Conservation (phyloP, 2,329 filamentous ascomycete genomes). For the Ophiostoma australiae region DNA sequence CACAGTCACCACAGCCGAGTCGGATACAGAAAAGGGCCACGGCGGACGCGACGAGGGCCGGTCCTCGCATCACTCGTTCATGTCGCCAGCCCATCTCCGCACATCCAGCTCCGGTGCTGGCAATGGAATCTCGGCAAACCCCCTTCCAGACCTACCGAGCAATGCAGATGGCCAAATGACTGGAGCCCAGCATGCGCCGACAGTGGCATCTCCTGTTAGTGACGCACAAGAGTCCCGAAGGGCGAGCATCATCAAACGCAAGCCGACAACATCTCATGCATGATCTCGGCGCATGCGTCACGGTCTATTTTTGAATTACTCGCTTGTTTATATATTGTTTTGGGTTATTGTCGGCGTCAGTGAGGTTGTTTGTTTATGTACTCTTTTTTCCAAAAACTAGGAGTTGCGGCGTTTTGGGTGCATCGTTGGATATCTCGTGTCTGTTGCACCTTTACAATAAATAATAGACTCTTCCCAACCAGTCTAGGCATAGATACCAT, state of each 20-base stretch:
- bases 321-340: not conserved
- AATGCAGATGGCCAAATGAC: not conserved
- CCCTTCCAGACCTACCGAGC: not conserved
- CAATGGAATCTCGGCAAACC: not conserved
- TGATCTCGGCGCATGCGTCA: not conserved
- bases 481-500: not conserved
- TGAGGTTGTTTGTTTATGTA: not conserved
- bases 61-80: conserved; percentile 13
- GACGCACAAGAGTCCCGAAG: not conserved
- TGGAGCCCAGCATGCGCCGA: not conserved
- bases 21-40: conserved; percentile 15
- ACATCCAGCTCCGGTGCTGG: too few relatives aligned
- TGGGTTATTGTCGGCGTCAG: not conserved
- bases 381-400: not conserved
- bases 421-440: not conserved
- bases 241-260: not conserved
- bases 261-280: not conserved
- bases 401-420: not conserved
- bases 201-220: not conserved
- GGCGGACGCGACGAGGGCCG: not conserved
- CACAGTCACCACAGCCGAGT: too few relatives aligned
- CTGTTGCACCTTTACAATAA: not conserved
- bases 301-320: not conserved
- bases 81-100: conserved; percentile 21
- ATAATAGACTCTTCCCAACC: not conserved